Evolutionary conservation across 2,329 filamentous ascomycete species (phyloP).

Genomic region (Laburnicola sp.): DNA sequence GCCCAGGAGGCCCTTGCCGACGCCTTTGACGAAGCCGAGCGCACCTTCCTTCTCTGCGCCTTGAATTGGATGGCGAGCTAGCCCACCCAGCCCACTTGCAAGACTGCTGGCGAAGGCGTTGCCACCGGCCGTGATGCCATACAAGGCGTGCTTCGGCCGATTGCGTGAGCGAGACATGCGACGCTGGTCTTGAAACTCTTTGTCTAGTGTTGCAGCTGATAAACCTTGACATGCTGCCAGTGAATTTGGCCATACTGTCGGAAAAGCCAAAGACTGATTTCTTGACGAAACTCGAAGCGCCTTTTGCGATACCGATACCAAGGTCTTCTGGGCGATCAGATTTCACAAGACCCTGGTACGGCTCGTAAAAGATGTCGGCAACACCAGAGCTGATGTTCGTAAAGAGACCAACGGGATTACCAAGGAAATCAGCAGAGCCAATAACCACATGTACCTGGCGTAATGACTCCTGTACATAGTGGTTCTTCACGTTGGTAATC

Average conservation of each 20-base stretch:
- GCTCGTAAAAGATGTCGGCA: constrained; percentile 98
- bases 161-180: constrained; percentile 93
- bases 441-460: constrained; percentile 97
- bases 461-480: constrained; percentile 95
- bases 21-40: constrained; percentile 93
- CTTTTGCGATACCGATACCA: constrained; percentile 92
- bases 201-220: constrained; percentile 92
- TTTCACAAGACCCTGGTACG: constrained; percentile 95
- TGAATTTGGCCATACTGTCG: constrained; percentile 97
- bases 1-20: constrained; percentile 91
- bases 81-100: constrained; percentile 88
- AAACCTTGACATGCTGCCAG: constrained; percentile 91
- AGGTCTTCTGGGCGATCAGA: constrained; percentile 95
- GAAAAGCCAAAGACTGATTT: constrained; percentile 98
- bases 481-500: constrained; percentile 82
- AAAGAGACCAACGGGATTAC: constrained; percentile 96
- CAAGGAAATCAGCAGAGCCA: constrained; percentile 94
- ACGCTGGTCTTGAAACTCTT: constrained; percentile 95
- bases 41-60: constrained; percentile 95
- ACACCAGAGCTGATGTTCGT: constrained; percentile 98
- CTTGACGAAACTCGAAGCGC: constrained; percentile 95
- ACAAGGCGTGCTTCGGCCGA: constrained; percentile 93
- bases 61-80: constrained; percentile 91
- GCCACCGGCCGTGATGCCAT: constrained; percentile 91
- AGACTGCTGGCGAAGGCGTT: constrained; percentile 93